Evolutionary conservation across 331 rosid genomes (phyloP), one percentile per base, ranked within the genome.

Genomic region (Cydonia oblonga): DNA sequence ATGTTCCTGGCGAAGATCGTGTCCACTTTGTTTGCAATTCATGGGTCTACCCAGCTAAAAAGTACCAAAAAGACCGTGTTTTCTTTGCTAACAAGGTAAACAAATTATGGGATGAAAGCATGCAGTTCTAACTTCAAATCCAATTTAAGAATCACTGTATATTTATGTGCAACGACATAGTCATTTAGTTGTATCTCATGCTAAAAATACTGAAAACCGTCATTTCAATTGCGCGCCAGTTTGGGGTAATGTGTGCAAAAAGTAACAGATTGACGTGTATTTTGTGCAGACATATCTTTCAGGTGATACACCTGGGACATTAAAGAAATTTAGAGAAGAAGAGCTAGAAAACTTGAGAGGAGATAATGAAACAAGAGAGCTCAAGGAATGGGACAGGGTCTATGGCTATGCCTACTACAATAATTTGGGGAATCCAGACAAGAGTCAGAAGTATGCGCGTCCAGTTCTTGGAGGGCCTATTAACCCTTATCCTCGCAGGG

Each of bases 401-500:
- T 83, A 83, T 25, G 87, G 71, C 73, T 83, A 83, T 42, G 87
- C 59, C 3, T 71, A 18, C 32, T 83, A 83, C 44, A 83, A 83
- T 29, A 82, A 83, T 35, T 64, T 83, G 73, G 79, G 57, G 19
- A 42, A 68, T 35, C 82, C 84, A 3, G 80, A 80, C 33, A 71
- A 64, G 22, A 74, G 79, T 22, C 32, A 11, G 4, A 32, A 69
- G 32, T 70, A 80, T 66, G 73, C 6, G 9, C 82, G 84, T 20
- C 84, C 84, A 2, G 49, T 80, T 74, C 87, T 83, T 2, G 87
- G 84, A 64, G 87, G 87, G 18, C 66, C 84, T 19, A 3, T 22
- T n/a, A 5, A 76, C 26, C 87, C 87, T 76, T 83, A 83, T 62
- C 87, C 87, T 29, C 79, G 87, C 9, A 29, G 87, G 29, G 87